Evolutionary conservation across 1,284 basidiomycete genomes (phyloP), one percentile per base, ranked within the genome.

Genomic region (Phenoliferia sp.): DNA sequence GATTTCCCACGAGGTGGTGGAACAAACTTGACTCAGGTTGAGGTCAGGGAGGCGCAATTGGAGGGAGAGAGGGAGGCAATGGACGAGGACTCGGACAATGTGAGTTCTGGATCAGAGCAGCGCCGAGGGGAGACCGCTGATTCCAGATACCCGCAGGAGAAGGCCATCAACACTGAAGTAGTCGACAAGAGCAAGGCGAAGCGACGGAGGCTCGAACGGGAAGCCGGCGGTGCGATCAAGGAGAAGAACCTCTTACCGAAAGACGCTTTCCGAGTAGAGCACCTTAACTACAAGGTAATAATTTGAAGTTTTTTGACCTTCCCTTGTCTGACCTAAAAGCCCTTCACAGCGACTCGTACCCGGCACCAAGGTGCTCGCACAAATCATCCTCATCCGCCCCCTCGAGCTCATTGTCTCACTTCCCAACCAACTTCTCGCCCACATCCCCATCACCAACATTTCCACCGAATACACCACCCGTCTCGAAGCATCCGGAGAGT

Each of bases 231-330:
- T 15, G 32, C 58, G 50, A 66, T 65, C 61, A 65, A 70, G 60
- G 70, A 67, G 65, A 72, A 67, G 68, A 62, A 69, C 50, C 58
- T 75, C 52, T 79, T 83, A 59, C 84, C 83, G 69, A 79, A 73
- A 55, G 84, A 85, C 44, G 77, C 78, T 44, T 80, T 85, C 63
- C 86, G 93, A 66, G 87, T 96, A 62, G 94, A 98, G 79, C 90
- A 94, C 78, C 83, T 98, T 57, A 95, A 93, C 77, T 96, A 97
- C 83, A 97, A 96, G 82, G 92, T 90, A 67, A n/a, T n/a, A n/a
- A n/a, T n/a, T n/a, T n/a, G n/a, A n/a, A n/a, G n/a, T n/a, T n/a
- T n/a, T n/a, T n/a, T n/a, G n/a, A n/a, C n/a, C n/a, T n/a, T n/a
- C n/a, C n/a, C n/a, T n/a, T n/a, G n/a, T n/a, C n/a, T n/a, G n/a